A percentile compares a stretch with the other conserved stretches of the same genome.
phyloP scores from a whole-genome alignment of 2,329 filamentous ascomycete genomes.

The Setomelanomma holmii region DNA sequence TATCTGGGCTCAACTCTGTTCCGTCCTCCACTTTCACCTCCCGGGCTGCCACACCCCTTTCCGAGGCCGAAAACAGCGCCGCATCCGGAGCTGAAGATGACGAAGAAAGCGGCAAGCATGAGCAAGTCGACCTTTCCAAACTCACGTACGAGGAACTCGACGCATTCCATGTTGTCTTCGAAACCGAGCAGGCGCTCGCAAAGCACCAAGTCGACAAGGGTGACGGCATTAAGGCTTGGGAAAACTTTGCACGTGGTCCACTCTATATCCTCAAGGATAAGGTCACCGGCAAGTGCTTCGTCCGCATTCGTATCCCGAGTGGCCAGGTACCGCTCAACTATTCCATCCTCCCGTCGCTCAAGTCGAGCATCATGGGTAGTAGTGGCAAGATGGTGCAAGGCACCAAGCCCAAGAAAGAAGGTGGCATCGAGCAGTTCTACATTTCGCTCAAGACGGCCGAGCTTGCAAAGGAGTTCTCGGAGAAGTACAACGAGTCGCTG shows the following conservation, averaged over 20 bases:
- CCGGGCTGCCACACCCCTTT: constrained; percentile 45
- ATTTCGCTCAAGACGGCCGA: constrained; percentile 39
- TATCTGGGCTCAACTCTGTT: constrained; percentile 30
- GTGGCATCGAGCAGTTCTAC: constrained; percentile 27
- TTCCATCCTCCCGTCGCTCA: constrained; percentile 35
- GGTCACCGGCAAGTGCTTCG: constrained; percentile 37
- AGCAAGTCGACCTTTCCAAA: constrained; percentile 39
- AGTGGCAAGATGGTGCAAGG: constrained; percentile 41
- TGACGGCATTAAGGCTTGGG: constrained; percentile 37
- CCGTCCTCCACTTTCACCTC: constrained; percentile 42
- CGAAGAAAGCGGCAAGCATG: constrained; percentile 36
- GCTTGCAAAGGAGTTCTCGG: constrained; percentile 37
- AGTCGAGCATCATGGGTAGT: constrained; percentile 27
- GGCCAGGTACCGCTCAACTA: constrained; percentile 44
- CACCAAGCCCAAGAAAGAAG: constrained; percentile 31
- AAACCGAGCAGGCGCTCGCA: constrained; percentile 34
- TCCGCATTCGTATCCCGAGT: constrained; percentile 42
- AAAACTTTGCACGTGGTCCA: constrained; percentile 39
- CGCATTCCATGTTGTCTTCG: constrained; percentile 44
- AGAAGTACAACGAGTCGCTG: constrained; percentile 37
- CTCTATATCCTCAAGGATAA: constrained; percentile 49
- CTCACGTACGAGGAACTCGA: constrained; percentile 43
- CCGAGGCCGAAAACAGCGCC: constrained; percentile 42
- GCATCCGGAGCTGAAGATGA: constrained; percentile 37
- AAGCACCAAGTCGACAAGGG: constrained; percentile 36